These are phyloP conservation scores for Colletotrichum horii DNA, from an alignment of 2,329 filamentous ascomycete species.

Conservation along the genomic window DNA sequence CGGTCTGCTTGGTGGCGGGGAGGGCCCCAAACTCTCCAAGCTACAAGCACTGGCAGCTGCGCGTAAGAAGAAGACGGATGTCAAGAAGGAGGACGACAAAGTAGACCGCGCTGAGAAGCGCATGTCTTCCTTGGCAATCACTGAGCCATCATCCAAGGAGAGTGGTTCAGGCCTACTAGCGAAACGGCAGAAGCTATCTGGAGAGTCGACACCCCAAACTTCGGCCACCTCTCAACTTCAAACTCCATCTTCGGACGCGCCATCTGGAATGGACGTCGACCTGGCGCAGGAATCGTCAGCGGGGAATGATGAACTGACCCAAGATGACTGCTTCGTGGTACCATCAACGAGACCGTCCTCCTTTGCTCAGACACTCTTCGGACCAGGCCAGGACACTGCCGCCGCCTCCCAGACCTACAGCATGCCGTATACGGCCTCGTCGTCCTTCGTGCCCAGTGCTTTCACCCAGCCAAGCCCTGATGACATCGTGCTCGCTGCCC, in stretches of 20 bases:
- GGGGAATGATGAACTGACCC: background rate
- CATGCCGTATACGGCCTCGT: slow-evolving; percentile 56
- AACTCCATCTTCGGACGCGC: background rate
- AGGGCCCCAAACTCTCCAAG: slow-evolving; percentile 79
- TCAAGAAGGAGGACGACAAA: slow-evolving; percentile 38
- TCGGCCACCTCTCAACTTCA: background rate
- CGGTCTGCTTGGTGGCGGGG: slow-evolving; percentile 80
- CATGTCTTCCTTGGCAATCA: slow-evolving; percentile 24
- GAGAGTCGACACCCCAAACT: slow-evolving; percentile 18
- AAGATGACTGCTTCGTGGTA: slow-evolving; percentile 16
- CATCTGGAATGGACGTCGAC: slow-evolving; percentile 13
- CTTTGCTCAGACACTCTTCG: slow-evolving; percentile 62
- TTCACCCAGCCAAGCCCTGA: slow-evolving; percentile 92
- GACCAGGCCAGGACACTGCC: slow-evolving; percentile 34
- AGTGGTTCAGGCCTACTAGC: slow-evolving; percentile 21
- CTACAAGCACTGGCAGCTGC: slow-evolving; percentile 88
- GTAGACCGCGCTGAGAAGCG: slow-evolving; percentile 34
- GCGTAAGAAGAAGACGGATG: slow-evolving; percentile 81
- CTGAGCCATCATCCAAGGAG: slow-evolving; percentile 25
- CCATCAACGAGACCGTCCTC: slow-evolving; percentile 49
- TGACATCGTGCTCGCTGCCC: slow-evolving; percentile 85
- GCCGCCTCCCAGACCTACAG: slow-evolving; percentile 35
- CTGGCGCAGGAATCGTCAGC: background rate
- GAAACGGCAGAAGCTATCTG: slow-evolving; percentile 25
- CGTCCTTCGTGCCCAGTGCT: slow-evolving; percentile 59